These are phyloP conservation scores for Alternaria conjuncta DNA, from an alignment of 2,329 filamentous ascomycete genomes.

Conservation along the genomic window DNA sequence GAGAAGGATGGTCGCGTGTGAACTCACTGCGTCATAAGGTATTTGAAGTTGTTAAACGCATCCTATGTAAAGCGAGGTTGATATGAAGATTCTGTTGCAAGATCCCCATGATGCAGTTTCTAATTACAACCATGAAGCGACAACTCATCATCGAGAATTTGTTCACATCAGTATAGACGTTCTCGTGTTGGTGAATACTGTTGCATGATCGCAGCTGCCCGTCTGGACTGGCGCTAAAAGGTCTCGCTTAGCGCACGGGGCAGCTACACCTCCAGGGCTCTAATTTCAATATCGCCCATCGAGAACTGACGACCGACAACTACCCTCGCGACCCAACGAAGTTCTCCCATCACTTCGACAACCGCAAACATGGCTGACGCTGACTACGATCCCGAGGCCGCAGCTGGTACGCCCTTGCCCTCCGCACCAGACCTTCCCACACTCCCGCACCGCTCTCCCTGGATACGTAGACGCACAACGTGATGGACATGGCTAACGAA, in stretches of 20 bases:
- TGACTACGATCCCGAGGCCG: slow-evolving; percentile 71
- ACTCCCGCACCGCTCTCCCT: slow-evolving; percentile 11
- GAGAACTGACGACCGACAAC: slow-evolving; percentile 33
- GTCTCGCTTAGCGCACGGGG: slow-evolving; percentile 12
- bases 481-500: slow-evolving; percentile 35
- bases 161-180: not conserved
- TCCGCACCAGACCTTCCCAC: slow-evolving; percentile 15
- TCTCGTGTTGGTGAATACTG: slow-evolving; percentile 1
- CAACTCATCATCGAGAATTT: not conserved
- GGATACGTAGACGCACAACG: slow-evolving; percentile 4
- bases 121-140: not conserved
- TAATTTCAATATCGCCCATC: slow-evolving; percentile 2
- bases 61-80: not conserved
- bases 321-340: slow-evolving; percentile 44
- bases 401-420: slow-evolving; percentile 68
- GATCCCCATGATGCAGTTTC: too few relatives aligned
- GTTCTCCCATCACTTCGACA: slow-evolving; percentile 52
- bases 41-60: not conserved
- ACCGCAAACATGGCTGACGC: slow-evolving; percentile 82
- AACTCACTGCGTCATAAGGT: not conserved
- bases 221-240: slow-evolving; percentile 12
- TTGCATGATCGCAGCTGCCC: not conserved
- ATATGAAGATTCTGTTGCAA: fast-evolving
- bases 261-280: slow-evolving; percentile 8
- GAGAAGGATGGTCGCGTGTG: not conserved